Evolutionary conservation across 2,329 filamentous ascomycete genomes (phyloP).

Genomic region (Salinomyces thailandicus): DNA sequence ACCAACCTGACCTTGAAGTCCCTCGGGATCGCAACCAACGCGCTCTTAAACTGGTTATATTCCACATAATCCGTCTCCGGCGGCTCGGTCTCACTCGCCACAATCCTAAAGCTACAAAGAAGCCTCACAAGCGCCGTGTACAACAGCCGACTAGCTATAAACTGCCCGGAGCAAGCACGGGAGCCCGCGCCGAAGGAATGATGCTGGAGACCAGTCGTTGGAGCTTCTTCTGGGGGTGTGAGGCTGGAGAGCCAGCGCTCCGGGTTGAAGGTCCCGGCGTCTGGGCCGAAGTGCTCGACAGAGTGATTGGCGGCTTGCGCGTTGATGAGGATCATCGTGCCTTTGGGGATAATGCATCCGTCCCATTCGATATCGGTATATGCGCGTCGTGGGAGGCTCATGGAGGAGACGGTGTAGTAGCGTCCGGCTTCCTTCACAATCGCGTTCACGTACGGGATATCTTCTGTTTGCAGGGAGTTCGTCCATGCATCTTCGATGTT

Average conservation of each 20-base stretch:
- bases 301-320: constrained; percentile 47
- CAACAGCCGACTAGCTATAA: constrained; percentile 41
- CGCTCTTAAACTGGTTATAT: constrained; percentile 51
- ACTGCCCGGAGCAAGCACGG: constrained; percentile 42
- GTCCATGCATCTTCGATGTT: constrained; percentile 39
- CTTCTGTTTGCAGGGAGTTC: constrained; percentile 35
- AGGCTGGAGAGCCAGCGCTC: constrained; percentile 38
- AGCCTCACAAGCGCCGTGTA: constrained; percentile 42
- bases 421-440: constrained; percentile 44
- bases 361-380: constrained; percentile 42
- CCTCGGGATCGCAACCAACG: constrained; percentile 48
- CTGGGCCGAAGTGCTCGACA: constrained; percentile 39
- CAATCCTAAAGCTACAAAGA: constrained; percentile 40
- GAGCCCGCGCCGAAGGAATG: constrained; percentile 45
- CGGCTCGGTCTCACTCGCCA: constrained; percentile 38
- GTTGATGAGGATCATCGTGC: constrained; percentile 47
- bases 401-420: constrained; percentile 45
- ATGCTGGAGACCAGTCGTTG: constrained; percentile 27
- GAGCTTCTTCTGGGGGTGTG: constrained; percentile 26
- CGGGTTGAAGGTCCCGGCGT: constrained; percentile 39
- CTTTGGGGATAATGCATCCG: constrained; percentile 40
- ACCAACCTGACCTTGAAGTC: constrained; percentile 50
- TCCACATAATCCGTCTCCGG: constrained; percentile 54
- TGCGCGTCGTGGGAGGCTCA: constrained; percentile 44
- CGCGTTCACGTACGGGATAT: constrained; percentile 38